phyloP scores from a whole-genome alignment of 2,329 filamentous ascomycete species.

The Elsinoe arachidis region DNA sequence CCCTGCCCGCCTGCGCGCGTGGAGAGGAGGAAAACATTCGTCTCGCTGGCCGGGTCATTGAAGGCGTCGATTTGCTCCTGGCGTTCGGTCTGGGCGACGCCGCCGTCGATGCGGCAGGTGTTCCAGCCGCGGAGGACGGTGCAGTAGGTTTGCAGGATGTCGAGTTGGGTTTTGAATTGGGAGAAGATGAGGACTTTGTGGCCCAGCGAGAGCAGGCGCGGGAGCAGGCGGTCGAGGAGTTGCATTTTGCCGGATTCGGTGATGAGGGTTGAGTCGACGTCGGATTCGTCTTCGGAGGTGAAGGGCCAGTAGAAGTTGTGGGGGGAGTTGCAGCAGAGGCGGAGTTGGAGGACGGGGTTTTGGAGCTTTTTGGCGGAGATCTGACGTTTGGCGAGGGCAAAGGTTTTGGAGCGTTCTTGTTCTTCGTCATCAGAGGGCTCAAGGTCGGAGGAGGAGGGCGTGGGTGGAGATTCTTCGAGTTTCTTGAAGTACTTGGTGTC shows the following conservation, averaged over 20 bases:
- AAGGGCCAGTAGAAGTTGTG: slow-evolving; percentile 98
- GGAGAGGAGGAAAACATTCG: slow-evolving; percentile 73
- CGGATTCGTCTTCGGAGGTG: slow-evolving; percentile 48
- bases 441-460: slow-evolving; percentile 26
- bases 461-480: slow-evolving; percentile 51
- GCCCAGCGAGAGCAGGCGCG: slow-evolving; percentile 59
- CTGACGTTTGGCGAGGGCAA: slow-evolving; percentile 76
- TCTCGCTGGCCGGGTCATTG: slow-evolving; percentile 32
- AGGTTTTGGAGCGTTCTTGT: slow-evolving; percentile 54
- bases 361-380: slow-evolving; percentile 87
- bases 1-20: slow-evolving; percentile 90
- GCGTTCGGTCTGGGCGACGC: slow-evolving; percentile 59
- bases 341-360: slow-evolving; percentile 85
- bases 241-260: slow-evolving; percentile 93
- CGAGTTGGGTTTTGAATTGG: slow-evolving; percentile 89
- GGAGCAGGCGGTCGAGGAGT: slow-evolving; percentile 77
- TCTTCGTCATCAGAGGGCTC: slow-evolving; percentile 50
- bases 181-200: slow-evolving; percentile 96
- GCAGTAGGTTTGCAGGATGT: slow-evolving; percentile 84
- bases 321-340: slow-evolving; percentile 84
- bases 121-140: slow-evolving; percentile 67
- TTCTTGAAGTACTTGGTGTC: slow-evolving; percentile 79
- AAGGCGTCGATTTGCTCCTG: slow-evolving; percentile 43
- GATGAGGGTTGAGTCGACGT: slow-evolving; percentile 70
- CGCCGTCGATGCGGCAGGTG: slow-evolving; percentile 83